Evolutionary conservation across 257 asterid genomes (phyloP).

Genomic region (Ballota nigra): DNA sequence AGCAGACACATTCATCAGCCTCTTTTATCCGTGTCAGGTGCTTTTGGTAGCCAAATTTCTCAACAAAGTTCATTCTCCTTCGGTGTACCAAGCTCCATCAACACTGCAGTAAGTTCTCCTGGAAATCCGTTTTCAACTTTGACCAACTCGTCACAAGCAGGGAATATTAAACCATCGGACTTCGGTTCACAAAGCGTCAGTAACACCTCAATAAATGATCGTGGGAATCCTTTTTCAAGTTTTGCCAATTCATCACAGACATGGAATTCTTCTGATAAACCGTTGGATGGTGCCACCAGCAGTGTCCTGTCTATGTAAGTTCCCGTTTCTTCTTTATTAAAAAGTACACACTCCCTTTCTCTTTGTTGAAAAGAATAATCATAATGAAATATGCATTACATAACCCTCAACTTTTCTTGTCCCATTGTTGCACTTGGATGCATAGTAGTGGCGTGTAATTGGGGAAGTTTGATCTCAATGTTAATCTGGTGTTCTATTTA

Average conservation of each 20-base stretch:
- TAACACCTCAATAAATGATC: constrained; percentile 33
- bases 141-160: constrained; percentile 34
- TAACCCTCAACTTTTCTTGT: not conserved
- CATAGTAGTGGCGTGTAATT: not conserved
- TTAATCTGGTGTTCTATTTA: too few species aligned
- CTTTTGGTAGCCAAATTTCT: constrained; percentile 39
- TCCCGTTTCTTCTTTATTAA: not conserved
- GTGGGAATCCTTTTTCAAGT: constrained; percentile 45
- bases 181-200: constrained; percentile 37
- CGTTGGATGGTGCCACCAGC: constrained; percentile 20
- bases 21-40: constrained; percentile 35
- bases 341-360: not conserved
- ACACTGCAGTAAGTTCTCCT: constrained; percentile 30
- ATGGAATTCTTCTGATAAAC: constrained; percentile 28
- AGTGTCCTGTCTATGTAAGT: constrained; percentile 48
- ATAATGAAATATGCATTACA: not conserved
- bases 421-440: not conserved
- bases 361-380: not conserved
- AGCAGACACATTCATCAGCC: constrained; percentile 5
- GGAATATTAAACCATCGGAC: constrained; percentile 29
- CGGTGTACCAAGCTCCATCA: constrained; percentile 37
- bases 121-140: constrained; percentile 48
- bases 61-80: constrained; percentile 43
- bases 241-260: constrained; percentile 36
- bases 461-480: not conserved